Evolutionary conservation across 1,284 basidiomycete genomes (phyloP).

Genomic region (Schizophyllum amplum): DNA sequence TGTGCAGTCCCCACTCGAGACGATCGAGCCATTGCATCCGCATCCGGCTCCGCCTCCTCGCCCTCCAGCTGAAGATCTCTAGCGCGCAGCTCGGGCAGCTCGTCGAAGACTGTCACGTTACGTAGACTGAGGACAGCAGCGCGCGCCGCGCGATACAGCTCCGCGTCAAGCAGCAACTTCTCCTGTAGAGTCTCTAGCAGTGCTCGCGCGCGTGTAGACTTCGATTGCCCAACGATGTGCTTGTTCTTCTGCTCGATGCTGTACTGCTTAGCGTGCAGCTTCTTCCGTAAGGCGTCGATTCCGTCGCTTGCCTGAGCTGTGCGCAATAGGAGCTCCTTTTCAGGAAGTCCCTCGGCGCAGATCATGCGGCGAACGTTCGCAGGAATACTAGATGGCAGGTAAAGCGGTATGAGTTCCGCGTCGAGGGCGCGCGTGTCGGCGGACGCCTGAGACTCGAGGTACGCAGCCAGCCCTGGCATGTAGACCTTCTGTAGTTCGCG

Average conservation of each 20-base stretch:
- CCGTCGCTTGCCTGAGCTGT: not conserved
- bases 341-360: not conserved
- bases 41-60: too few relatives aligned
- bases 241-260: constrained; percentile 8
- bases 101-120: too few relatives aligned
- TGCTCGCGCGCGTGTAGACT: constrained; percentile 1
- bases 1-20: too few relatives aligned
- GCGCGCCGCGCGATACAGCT: too few relatives aligned
- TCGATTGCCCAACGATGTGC: constrained; percentile 8
- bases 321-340: constrained; percentile 5
- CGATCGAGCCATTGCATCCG: too few relatives aligned
- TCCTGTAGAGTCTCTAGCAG: constrained; percentile 1
- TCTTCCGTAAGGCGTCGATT: constrained; percentile 1
- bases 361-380: not conserved
- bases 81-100: too few relatives aligned
- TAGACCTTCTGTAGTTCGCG: constrained; percentile 7
- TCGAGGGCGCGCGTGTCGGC: not conserved
- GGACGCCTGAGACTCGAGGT: not conserved
- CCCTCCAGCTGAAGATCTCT: too few relatives aligned
- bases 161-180: too few relatives aligned
- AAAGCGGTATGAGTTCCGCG: constrained; percentile 5
- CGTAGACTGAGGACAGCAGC: too few relatives aligned
- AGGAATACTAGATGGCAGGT: constrained; percentile 1
- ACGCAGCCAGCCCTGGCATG: constrained; percentile 6
- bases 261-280: constrained; percentile 10